phyloP scores from a whole-genome alignment of 2,329 filamentous ascomycete species.

The Colletotrichum sp. region DNA sequence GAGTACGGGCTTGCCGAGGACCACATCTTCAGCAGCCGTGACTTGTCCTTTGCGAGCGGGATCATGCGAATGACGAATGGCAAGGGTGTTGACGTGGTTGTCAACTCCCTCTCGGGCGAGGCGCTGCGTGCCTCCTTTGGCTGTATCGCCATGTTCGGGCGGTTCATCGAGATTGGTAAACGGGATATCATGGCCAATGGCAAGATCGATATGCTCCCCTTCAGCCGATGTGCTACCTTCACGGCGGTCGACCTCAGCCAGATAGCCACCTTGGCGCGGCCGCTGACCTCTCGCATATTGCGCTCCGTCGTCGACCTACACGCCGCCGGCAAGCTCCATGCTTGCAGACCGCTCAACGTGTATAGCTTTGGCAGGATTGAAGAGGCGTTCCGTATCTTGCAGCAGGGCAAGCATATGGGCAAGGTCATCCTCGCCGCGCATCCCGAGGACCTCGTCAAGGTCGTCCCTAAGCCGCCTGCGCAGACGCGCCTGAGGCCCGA shows the following conservation, averaged over 20 bases:
- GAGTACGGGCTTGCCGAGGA: constrained; percentile 25
- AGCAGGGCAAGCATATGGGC: constrained; percentile 41
- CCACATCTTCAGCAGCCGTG: constrained; percentile 33
- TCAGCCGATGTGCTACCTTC: constrained; percentile 39
- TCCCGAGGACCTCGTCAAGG: neutral
- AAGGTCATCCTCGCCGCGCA: constrained; percentile 37
- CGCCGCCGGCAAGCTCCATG: neutral
- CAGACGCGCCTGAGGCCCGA: constrained; percentile 12
- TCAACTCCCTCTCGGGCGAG: constrained; percentile 42
- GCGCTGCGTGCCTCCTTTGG: constrained; percentile 39
- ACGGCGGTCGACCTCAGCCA: constrained; percentile 34
- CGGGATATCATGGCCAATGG: constrained; percentile 40
- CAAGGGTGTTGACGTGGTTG: constrained; percentile 31
- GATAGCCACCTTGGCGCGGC: constrained; percentile 19
- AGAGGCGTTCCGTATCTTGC: constrained; percentile 43
- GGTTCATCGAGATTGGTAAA: constrained; percentile 45
- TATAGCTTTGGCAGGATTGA: constrained; percentile 29
- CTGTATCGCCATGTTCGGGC: constrained; percentile 42
- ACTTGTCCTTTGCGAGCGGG: constrained; percentile 29
- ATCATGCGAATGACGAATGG: constrained; percentile 26
- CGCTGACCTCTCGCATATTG: constrained; percentile 9
- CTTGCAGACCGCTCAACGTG: constrained; percentile 22
- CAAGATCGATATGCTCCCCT: constrained; percentile 47
- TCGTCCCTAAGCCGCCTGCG: constrained; percentile 1
- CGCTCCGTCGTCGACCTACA: constrained; percentile 5